Base-by-base conservation (phyloP, 1,284 basidiomycete genomes). In the Apiotrichum siamense region DNA sequence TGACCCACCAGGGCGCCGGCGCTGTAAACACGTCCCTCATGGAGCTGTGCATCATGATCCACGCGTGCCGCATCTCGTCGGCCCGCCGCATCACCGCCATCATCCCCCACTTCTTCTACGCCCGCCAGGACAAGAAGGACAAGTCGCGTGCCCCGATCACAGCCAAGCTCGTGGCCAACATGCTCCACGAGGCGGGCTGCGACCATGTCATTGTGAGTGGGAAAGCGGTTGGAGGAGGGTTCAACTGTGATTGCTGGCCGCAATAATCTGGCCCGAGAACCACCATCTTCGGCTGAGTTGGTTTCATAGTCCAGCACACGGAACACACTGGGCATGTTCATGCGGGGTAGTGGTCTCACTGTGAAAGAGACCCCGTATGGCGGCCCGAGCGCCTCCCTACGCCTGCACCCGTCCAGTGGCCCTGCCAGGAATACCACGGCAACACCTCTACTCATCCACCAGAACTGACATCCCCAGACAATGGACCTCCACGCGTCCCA, bases 1-100 rank as follows among this genome's bases (percentile, higher is more conserved):
- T 13, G 10, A 38, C 40, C 21, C n/a, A 18, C 9, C 48, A 75
- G 74, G 64, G 69, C 41, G 69, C 69, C 7, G 70, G 73, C 38
- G 65, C 61, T 23, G 83, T 92, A 66, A 92, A 91, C 75, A 92
- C 88, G 17, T 80, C 88, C 44, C 81, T 96, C 56, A 91, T 94
- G 86, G 92, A 97, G 75, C 81, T 97, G 44, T 94, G 94, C 73
- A 98, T 98, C 73, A 97, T 98, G 93, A 96, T 97, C 66, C 94
- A 98, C 73, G 94, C 96, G 15, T 97, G 96, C 83, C 97, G 96
- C 77, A 93, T 93, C 67, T 88, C 90, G 29, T 93, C 89, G 59
- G 93, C 94, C 47, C 88, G 87, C 70, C 81, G 96, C 60, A 97
- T 98, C 70, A 97, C 94, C 18, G 94, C 94, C 26, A 92, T 98